phyloP scores from a whole-genome alignment of 129 eudicot species.

The Tagetes patula region DNA sequence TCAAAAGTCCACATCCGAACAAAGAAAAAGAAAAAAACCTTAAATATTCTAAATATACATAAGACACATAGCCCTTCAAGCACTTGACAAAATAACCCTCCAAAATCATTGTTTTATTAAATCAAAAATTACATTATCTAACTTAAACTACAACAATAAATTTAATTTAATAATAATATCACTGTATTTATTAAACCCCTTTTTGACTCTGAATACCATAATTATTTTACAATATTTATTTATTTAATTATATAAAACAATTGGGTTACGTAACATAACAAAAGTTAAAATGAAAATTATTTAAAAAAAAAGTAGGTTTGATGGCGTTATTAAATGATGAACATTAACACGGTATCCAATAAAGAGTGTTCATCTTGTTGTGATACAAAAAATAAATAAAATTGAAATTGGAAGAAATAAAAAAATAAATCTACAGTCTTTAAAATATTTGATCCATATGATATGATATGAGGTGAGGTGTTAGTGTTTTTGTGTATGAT shows the following conservation, averaged over 20 bases:
- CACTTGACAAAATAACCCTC: slow-evolving; percentile 27
- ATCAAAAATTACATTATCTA: not conserved
- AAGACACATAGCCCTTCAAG: slow-evolving; percentile 10
- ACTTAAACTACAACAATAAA: too few relatives aligned
- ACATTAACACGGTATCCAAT: slow-evolving; percentile 39
- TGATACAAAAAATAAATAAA: not conserved
- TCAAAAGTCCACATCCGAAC: slow-evolving; percentile 29
- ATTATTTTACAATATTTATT: not conserved
- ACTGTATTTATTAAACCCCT: not conserved
- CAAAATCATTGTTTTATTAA: slow-evolving; percentile 3
- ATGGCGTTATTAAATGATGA: slow-evolving; percentile 32
- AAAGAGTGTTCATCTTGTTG: slow-evolving; percentile 27
- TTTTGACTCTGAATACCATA: slow-evolving; percentile 1
- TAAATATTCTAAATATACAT: slow-evolving; percentile 23
- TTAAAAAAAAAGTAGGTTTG: slow-evolving; percentile 30
- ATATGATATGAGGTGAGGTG: too few relatives aligned
- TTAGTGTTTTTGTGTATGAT: slow-evolving; percentile 31
- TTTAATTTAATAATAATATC: not conserved
- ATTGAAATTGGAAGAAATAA: not conserved
- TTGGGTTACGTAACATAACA: slow-evolving; percentile 12
- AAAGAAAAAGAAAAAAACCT: slow-evolving; percentile 32
- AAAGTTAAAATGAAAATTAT: slow-evolving; percentile 11
- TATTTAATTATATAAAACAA: not conserved
- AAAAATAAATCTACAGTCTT: slow-evolving; percentile 34
- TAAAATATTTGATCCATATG: not conserved